Base-by-base conservation (phyloP, 2,329 filamentous ascomycete species). In the Fusarium kyushuense region DNA sequence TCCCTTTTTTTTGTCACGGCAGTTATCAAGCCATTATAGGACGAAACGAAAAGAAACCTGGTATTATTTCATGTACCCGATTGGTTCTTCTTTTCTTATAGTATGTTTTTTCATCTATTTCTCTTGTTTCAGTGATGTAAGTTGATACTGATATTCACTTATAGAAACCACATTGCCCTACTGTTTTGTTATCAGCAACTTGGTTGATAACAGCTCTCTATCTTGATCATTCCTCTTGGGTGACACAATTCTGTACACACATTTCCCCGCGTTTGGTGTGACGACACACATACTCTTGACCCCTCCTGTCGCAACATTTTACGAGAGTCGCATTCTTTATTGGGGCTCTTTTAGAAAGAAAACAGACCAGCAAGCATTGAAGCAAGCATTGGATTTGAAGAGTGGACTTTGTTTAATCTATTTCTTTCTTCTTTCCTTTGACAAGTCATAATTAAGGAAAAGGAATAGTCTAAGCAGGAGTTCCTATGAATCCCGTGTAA, bases 1-100 rank as follows among this genome's bases (percentile, higher is more conserved):
- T 30, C 21, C 35, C n/a, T n/a, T n/a, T 40, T 53, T 58, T 48
- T 64, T 62, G 63, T 71, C 54, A 59, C 59, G 68, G 68, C 54
- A 72, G 60, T 71, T 74, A 46, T 63, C 58, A 36, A 70, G 59
- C 62, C 58, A 72, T 72, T 54, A 73, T 70, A 73, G 59, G 71
- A 73, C 69, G 51, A 60, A 53, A 56, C 58, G 6, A 38, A n/a
- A 17, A 35, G 32, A 11, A 19, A 38, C 35, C 35, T 52, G 54
- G 46, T 30, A 52, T 43, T 54, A 40, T 45, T 58, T 43, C 42
- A 43, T 43, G 45, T 16, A 21, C 7, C 48, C 58, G 61, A 68
- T 64, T 65, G 70, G 58, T 41, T 55, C 29, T 46, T 30, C 21
- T 47, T 49, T 47, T 35, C 19, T 43, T 8, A 21, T 32, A 36